A percentile compares a stretch with the other conserved stretches of the same genome.
These are phyloP conservation scores for Helotiales sp. DNA, from an alignment of 2,329 filamentous ascomycete genomes.

Conservation along the genomic window DNA sequence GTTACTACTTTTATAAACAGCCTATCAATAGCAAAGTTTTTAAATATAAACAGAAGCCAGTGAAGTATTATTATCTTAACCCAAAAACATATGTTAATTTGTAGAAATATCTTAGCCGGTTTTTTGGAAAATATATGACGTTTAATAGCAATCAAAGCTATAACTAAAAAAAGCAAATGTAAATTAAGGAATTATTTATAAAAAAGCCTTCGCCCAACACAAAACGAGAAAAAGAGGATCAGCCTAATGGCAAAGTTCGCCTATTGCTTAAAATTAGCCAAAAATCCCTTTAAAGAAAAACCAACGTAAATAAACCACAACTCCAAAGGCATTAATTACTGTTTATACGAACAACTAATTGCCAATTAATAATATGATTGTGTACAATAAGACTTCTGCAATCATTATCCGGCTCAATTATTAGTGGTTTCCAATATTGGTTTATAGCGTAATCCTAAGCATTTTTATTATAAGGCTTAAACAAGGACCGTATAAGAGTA, in stretches of 20 bases:
- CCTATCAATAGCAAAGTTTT: slow-evolving; percentile 23
- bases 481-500: slow-evolving; percentile 22
- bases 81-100: slow-evolving; percentile 21
- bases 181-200: slow-evolving; percentile 28
- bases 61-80: slow-evolving; percentile 6
- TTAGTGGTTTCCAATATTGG: slow-evolving; percentile 16
- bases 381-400: slow-evolving; percentile 17
- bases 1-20: slow-evolving; percentile 18
- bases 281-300: not conserved
- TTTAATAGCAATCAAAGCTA: slow-evolving; percentile 12
- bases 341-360: slow-evolving; percentile 13
- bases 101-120: slow-evolving; percentile 20
- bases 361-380: slow-evolving; percentile 10
- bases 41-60: slow-evolving; percentile 20
- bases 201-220: slow-evolving; percentile 5
- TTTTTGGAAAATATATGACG: slow-evolving; percentile 19
- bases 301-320: slow-evolving; percentile 10
- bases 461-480: slow-evolving; percentile 19
- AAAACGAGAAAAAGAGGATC: slow-evolving; percentile 19
- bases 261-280: not conserved
- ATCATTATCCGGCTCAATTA: slow-evolving; percentile 20
- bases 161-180: slow-evolving; percentile 17
- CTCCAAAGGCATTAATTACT: slow-evolving; percentile 7
- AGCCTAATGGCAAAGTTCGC: slow-evolving; percentile 16
- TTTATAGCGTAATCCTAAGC: slow-evolving; percentile 21